These are phyloP conservation scores for Hemisphaericaspora xylanilytica DNA, from an alignment of 1,139 yeast genomes.

Conservation along the genomic window DNA sequence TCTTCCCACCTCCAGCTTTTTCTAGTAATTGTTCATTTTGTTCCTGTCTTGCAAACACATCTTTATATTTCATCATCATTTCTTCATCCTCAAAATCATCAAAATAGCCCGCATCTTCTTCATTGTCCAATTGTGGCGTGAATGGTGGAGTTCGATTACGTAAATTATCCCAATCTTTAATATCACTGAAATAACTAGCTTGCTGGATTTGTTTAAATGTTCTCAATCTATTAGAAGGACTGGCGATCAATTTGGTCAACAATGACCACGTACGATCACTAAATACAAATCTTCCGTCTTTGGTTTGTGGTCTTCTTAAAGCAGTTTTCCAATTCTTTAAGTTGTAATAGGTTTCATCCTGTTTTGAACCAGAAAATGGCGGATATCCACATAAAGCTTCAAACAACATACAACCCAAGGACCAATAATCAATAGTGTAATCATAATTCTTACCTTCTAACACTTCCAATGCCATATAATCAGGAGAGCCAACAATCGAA, in stretches of 20 bases:
- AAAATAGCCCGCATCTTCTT: constrained; percentile 97
- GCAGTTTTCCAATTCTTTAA: constrained; percentile 91
- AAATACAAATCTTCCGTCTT: constrained; percentile 87
- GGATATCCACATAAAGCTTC: constrained; percentile 94
- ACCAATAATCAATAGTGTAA: constrained; percentile 98
- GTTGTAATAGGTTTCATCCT: constrained; percentile 93
- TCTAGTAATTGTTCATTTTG: constrained; percentile 82
- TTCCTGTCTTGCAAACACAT: constrained; percentile 86
- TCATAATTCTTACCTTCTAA: constrained; percentile 92
- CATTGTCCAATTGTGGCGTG: constrained; percentile 93
- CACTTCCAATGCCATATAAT: constrained; percentile 98
- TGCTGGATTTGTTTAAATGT: constrained; percentile 77
- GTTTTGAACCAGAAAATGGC: constrained; percentile 91
- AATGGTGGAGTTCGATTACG: constrained; percentile 84
- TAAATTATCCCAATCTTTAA: constrained; percentile 65
- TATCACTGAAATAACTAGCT: constrained; percentile 80
- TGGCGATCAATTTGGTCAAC: constrained; percentile 73
- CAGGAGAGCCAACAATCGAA: constrained; percentile 97
- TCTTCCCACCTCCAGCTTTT: constrained; percentile 36
- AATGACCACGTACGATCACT: constrained; percentile 97
- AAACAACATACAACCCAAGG: constrained; percentile 91
- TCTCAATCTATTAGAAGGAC: constrained; percentile 71
- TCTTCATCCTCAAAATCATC: constrained; percentile 96
- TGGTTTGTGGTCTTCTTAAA: constrained; percentile 85
- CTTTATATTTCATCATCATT: constrained; percentile 97